Evolutionary conservation across 1,284 basidiomycete genomes (phyloP), one percentile per base, ranked within the genome.

Genomic region (Fomitiporia mediterranea): DNA sequence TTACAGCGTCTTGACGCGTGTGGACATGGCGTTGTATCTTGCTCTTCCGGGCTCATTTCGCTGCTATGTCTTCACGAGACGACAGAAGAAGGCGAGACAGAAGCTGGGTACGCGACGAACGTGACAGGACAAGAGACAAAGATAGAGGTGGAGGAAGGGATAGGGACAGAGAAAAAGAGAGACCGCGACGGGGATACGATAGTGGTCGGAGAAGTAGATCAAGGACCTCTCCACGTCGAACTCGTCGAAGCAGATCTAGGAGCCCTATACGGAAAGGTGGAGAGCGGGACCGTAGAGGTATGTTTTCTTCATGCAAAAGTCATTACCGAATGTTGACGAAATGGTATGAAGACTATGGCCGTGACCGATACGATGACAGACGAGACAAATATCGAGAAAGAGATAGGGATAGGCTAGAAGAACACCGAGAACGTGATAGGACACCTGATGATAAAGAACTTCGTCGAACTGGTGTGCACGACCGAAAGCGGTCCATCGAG

Each of bases 31-130:
- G 38, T 46, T 34, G 4, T 32, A 46, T 3, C 30, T 28, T 44
- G 32, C 48, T 3, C 23, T 27, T 15, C 28, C 39, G 38, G 2
- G 6, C 35, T 30, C 57, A 61, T 19, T 38, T 32, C 17, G 7
- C 13, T 5, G 35, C 38, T 42, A 81, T 80, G 78, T 79, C 80
- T 60, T 76, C 77, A 23, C 75, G 76, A 56, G 64, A 72, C 56
- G 83, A 85, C 63, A 68, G 78, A 65, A 74, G 80, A 64, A 71
- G 81, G 65, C 79, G 82, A 58, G 86, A 88, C 62, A 72, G 84
- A 61, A 86, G 83, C 65, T 79, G 83, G 79, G 86, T 88, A 62
- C 75, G 78, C 57, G 81, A 82, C 55, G 78, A 79, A 60, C 70
- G 71, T 9, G 71, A 75, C 51, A 43, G 62, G 63, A 59, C 61